Evolutionary conservation across 2,329 filamentous ascomycete species (phyloP), one percentile per base, ranked within the genome.

Genomic region (Leptographium procerum): DNA sequence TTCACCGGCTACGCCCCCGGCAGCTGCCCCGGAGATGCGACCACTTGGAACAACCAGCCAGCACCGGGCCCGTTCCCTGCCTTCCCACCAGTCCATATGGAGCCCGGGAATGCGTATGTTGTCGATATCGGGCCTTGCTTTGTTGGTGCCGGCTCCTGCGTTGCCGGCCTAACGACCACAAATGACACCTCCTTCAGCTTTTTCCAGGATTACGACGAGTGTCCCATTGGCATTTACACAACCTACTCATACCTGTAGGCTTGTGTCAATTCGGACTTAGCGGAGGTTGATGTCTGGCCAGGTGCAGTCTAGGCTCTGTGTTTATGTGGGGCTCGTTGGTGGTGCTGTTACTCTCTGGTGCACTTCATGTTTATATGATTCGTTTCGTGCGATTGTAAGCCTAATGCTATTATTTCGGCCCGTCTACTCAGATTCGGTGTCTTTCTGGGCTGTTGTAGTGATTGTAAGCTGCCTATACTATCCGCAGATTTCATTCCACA

Each of bases 81-180:
- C 1, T 57, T 57, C 26, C 56, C 56, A 4, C 33, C 56, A 4
- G 43, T 57, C 34, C 56, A 52, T 48, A 67, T 71, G 66, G 68
- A 69, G 57, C 68, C 69, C 1, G 69, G 69, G 3, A 65, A 65
- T 43, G 68, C 66, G 0, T 70, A 71, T 47, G 67, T 63, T 1
- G 62, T 71, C n/a, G 66, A 69, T 14, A 62, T 68, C 10, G 69
- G 69, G 4, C 67, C 69, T 1, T 71, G 69, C 58, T 66, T 67
- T n/a, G 63, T 67, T 52, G 68, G 69, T 36, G 31, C 55, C 9
- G 55, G 54, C 29, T 67, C 65, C 4, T 69, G 68, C 5, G 56
- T 57, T 24, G 56, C 56, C 2, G 56, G 56, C 24, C 16, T 52
- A 34, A 57, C 56, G 16, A 29, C 31, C 14, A 52, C 56, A 24